These are phyloP conservation scores for Euphorbia lathyris DNA, from an alignment of 345 rosid genomes.

Conservation along the genomic window DNA sequence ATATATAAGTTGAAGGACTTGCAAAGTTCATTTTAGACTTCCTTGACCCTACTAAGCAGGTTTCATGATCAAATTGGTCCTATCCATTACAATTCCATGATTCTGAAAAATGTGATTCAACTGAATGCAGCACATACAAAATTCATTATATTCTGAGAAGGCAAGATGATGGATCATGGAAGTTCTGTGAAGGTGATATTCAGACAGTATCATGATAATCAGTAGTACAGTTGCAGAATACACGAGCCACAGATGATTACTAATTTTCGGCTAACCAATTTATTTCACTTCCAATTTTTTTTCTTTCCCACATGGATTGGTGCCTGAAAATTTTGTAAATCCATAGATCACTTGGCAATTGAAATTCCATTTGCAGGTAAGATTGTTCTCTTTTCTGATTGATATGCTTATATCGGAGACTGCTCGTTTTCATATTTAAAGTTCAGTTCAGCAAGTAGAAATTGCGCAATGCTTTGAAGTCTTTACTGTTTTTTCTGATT, in stretches of 20 bases:
- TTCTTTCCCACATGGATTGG: neutral
- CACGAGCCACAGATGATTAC: neutral
- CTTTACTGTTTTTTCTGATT: too few relatives aligned
- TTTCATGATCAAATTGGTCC: too few relatives aligned
- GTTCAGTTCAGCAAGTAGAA: neutral
- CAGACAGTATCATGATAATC: conserved; percentile 47
- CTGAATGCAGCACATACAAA: conserved; percentile 59
- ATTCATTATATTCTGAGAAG: conserved; percentile 63
- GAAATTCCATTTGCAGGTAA: neutral
- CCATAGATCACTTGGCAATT: neutral
- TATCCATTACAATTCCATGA: too few relatives aligned
- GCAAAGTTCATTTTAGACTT: too few relatives aligned
- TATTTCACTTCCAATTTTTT: neutral
- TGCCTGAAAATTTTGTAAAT: neutral
- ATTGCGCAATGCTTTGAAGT: neutral
- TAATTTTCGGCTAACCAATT: conserved; percentile 10
- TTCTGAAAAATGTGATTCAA: neutral
- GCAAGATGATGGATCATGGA: conserved; percentile 87
- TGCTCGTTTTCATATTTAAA: neutral
- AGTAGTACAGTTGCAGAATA: neutral
- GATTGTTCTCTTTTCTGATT: neutral
- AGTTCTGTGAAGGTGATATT: conserved; percentile 69
- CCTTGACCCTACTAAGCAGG: too few relatives aligned
- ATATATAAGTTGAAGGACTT: too few relatives aligned
- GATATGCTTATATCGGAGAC: neutral